Evolutionary conservation across 2,329 filamentous ascomycete species (phyloP).

Genomic region (Elsinoe australis): DNA sequence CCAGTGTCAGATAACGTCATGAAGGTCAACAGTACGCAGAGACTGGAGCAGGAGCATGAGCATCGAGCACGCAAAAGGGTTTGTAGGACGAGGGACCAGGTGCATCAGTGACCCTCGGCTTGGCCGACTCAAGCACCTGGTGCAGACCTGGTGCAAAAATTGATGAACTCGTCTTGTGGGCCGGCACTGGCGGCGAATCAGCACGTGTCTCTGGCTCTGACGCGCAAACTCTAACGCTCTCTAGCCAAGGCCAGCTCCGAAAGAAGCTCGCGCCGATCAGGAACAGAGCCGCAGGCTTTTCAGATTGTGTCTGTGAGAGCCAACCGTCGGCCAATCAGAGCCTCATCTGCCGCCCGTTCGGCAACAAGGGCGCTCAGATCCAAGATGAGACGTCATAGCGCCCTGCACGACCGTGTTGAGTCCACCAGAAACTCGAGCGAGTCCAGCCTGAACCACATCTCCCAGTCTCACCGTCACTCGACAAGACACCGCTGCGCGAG

Average conservation of each 20-base stretch:
- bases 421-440: no score
- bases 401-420: constrained; percentile 10
- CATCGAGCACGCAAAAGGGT: neutral
- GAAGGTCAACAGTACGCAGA: constrained; percentile 3
- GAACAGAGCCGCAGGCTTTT: constrained; percentile 13
- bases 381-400: constrained; percentile 11
- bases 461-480: neutral
- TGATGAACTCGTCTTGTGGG: neutral
- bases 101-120: constrained; percentile 4
- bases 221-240: constrained; percentile 8
- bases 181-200: constrained; percentile 13
- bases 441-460: constrained; percentile 11
- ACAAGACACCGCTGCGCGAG: constrained; percentile 9
- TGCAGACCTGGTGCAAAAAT: neutral
- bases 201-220: constrained; percentile 6
- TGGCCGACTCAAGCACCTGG: neutral
- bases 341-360: neutral
- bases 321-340: constrained; percentile 10
- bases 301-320: neutral
- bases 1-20: constrained; percentile 15
- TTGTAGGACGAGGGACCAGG: neutral
- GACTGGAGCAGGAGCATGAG: neutral
- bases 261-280: constrained; percentile 15
- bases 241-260: neutral
- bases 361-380: constrained; percentile 11